Conservation (phyloP, 306 rosid genomes). For the Cucurbita ficifolia region DNA sequence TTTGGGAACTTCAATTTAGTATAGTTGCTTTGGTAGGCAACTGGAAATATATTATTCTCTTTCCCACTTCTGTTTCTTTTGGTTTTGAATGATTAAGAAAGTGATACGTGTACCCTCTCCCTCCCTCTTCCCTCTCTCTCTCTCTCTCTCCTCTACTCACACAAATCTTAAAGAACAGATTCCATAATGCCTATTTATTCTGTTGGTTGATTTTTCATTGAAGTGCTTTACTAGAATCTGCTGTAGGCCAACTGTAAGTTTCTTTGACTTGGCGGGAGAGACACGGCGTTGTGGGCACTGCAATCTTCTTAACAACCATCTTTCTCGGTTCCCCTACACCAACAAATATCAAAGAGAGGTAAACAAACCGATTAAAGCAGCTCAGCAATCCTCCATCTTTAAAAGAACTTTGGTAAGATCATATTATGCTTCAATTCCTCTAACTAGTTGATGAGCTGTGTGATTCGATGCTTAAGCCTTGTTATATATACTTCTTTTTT, state of each 20-base stretch:
- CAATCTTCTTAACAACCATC: neutral
- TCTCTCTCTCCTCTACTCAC: neutral
- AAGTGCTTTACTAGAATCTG: neutral
- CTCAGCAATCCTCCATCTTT: neutral
- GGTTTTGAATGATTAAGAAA: neutral
- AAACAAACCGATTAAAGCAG: neutral
- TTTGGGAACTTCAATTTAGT: slow-evolving; percentile 7
- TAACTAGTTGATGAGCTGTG: neutral
- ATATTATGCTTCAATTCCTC: neutral
- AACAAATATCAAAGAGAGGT: neutral
- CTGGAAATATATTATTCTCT: slow-evolving; percentile 1
- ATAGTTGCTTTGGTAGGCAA: slow-evolving; percentile 10
- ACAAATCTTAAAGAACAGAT: neutral
- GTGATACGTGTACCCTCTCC: neutral
- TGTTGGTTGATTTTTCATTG: neutral
- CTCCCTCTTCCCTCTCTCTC: neutral
- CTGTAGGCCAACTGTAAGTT: neutral
- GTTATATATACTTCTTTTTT: neutral
- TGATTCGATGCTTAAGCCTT: neutral
- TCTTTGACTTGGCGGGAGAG: neutral
- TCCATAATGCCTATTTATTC: neutral
- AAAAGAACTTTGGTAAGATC: neutral
- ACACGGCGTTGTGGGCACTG: neutral
- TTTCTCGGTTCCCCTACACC: neutral
- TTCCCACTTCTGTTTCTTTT: neutral